Base-by-base conservation (phyloP, 371 early-diverging fungal genomes). In the Mucor ambiguus region DNA sequence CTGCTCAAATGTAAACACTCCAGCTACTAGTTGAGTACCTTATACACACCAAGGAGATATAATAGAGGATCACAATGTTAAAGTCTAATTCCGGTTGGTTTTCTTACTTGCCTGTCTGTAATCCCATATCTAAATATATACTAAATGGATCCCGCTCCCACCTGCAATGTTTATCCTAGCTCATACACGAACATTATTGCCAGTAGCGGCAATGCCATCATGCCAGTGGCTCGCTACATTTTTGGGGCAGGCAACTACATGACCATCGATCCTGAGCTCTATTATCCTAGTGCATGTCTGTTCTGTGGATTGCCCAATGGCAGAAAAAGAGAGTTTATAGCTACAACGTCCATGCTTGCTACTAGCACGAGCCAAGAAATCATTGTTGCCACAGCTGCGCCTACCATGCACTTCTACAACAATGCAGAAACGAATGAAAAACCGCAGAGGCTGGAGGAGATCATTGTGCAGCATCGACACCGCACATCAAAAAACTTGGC, bases 391-490 rank as follows among this genome's bases (percentile, higher is more conserved):
- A 29, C 56, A 56, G 56, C 56, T 56, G 56, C 56, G 33, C 56
- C 56, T 6, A 18, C 30, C 33, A 56, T 56, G 33, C 56, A n/a
- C 18, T 33, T 33, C 10, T 56, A 32, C 24, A 11, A 3, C 56
- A 56, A 33, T 56, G 32, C 18, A 26, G 32, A 22, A 10, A 32
- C 56, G 20, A 56, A 56, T 56, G 9, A 20, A 33, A 56, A 33
- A 11, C 52, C 52, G 14, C 52, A 22, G 26, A n/a, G n/a, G 9
- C n/a, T 56, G 33, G 10, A 30, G 56, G 30, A 29, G 33, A 56
- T 56, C 56, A 56, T 33, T 29, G 18, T 56, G 32, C 56, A 56
- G 32, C 56, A 56, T 56, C 32, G 26, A 32, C 56, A 56, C 26
- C 29, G 26, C 24, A 26, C 24, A 52, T 26, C 28, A 4, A 26